These are phyloP conservation scores for Chrysosporium keratinophilum DNA, from an alignment of 2,329 filamentous ascomycete species.

Conservation along the genomic window DNA sequence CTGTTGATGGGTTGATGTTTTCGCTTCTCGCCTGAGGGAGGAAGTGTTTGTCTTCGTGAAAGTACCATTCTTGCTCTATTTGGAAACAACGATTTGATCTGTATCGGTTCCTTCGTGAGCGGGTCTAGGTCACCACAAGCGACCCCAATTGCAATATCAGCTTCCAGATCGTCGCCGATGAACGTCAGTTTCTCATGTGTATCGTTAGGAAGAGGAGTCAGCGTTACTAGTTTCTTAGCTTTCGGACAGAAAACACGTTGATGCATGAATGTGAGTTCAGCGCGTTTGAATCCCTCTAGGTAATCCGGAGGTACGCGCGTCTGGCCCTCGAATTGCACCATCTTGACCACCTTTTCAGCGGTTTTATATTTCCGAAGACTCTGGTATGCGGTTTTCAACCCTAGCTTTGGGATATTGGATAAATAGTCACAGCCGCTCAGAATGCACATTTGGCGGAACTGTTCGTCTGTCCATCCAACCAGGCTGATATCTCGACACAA, in stretches of 20 bases:
- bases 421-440: constrained; percentile 94
- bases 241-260: constrained; percentile 87
- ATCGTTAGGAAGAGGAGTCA: constrained; percentile 56
- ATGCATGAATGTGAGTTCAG: constrained; percentile 85
- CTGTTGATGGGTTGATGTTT: constrained; percentile 51
- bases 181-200: constrained; percentile 63
- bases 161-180: constrained; percentile 63
- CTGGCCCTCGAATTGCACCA: constrained; percentile 82
- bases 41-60: constrained; percentile 33
- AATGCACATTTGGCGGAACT: constrained; percentile 93
- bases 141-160: constrained; percentile 60
- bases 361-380: constrained; percentile 83
- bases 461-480: constrained; percentile 79
- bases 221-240: constrained; percentile 58
- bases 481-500: constrained; percentile 79
- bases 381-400: constrained; percentile 85
- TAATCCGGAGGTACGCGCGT: constrained; percentile 72
- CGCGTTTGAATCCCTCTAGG: constrained; percentile 67
- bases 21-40: constrained; percentile 45
- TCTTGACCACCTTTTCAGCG: constrained; percentile 68
- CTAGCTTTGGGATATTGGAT: constrained; percentile 71
- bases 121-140: constrained; percentile 77
- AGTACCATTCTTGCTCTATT: constrained; percentile 28
- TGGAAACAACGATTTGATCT: constrained; percentile 27
- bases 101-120: constrained; percentile 64